These are phyloP conservation scores for Arthrobotrys sinensis DNA, from an alignment of 2,329 filamentous ascomycete species.

Conservation along the genomic window DNA sequence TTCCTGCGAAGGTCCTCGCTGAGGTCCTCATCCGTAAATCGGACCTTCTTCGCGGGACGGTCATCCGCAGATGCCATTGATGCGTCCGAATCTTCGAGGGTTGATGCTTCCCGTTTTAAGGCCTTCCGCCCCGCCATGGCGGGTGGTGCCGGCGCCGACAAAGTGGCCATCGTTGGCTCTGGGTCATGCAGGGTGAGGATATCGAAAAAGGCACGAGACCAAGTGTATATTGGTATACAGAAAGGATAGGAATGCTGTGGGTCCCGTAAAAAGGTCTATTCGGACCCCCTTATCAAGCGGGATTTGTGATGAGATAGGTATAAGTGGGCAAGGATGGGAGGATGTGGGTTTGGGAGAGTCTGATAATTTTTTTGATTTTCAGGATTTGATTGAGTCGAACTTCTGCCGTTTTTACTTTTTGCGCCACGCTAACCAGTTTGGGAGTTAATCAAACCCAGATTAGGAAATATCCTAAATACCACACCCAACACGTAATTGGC, in stretches of 20 bases:
- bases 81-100: constrained; percentile 49
- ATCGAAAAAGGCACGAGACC: constrained; percentile 7
- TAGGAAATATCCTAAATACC: constrained; percentile 32
- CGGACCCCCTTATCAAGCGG: constrained; percentile 24
- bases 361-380: constrained; percentile 45
- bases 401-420: constrained; percentile 41
- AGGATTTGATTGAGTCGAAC: constrained; percentile 41
- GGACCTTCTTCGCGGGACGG: constrained; percentile 55
- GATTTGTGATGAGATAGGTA: constrained; percentile 23
- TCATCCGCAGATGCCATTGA: constrained; percentile 45
- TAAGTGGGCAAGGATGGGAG: constrained; percentile 18
- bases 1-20: constrained; percentile 53
- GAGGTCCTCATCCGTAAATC: constrained; percentile 57
- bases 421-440: constrained; percentile 23
- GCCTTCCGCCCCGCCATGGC: constrained; percentile 40
- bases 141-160: constrained; percentile 56
- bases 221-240: constrained; percentile 17
- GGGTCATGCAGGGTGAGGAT: constrained; percentile 45
- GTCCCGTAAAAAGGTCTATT: not conserved
- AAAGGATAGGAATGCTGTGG: not conserved
- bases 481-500: constrained; percentile 29
- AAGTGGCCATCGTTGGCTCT: constrained; percentile 39
- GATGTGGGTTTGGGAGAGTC: constrained; percentile 16
- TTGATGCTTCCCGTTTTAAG: constrained; percentile 56
- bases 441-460: not conserved